These are phyloP conservation scores for Ustilago hordei DNA, from an alignment of 1,284 basidiomycete genomes.

Conservation along the genomic window DNA sequence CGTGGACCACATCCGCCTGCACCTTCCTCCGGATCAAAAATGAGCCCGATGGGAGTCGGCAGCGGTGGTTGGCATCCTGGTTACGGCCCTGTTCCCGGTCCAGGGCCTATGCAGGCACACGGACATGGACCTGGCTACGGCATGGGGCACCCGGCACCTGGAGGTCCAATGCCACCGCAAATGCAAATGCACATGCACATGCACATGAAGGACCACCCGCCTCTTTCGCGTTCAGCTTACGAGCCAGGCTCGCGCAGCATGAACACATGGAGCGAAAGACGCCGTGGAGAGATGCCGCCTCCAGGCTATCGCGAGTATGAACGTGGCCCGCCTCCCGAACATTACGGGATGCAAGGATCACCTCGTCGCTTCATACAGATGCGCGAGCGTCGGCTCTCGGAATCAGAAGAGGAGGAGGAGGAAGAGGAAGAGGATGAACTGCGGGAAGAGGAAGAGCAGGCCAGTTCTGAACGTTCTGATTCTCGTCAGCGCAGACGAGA, in stretches of 20 bases:
- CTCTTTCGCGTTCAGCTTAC: slow-evolving; percentile 51
- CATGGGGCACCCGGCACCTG: slow-evolving; percentile 19
- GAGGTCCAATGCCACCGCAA: slow-evolving; percentile 23
- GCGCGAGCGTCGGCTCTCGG: slow-evolving; percentile 37
- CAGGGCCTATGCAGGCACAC: slow-evolving; percentile 18
- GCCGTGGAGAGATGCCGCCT: slow-evolving; percentile 40
- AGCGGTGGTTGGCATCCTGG: slow-evolving; percentile 36
- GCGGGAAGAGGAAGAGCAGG: slow-evolving; percentile 24
- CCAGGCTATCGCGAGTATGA: slow-evolving; percentile 45
- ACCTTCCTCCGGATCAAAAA: slow-evolving; percentile 29
- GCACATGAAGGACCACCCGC: slow-evolving; percentile 45
- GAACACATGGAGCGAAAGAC: slow-evolving; percentile 46
- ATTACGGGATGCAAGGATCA: slow-evolving; percentile 21
- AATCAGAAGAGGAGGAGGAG: slow-evolving; percentile 42
- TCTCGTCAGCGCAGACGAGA: slow-evolving; percentile 7
- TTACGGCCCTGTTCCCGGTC: slow-evolving; percentile 20
- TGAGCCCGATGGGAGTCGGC: slow-evolving; percentile 35
- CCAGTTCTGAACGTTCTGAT: slow-evolving; percentile 7
- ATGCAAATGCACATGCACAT: slow-evolving; percentile 40
- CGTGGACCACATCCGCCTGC: slow-evolving; percentile 36
- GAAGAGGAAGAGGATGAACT: slow-evolving; percentile 47
- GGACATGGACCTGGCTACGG: slow-evolving; percentile 20
- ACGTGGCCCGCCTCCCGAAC: slow-evolving; percentile 13
- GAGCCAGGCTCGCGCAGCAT: slow-evolving; percentile 56
- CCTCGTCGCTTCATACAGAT: slow-evolving; percentile 46